Evolutionary conservation across 345 rosid genomes (phyloP).

Genomic region (Euphorbia lathyris): DNA sequence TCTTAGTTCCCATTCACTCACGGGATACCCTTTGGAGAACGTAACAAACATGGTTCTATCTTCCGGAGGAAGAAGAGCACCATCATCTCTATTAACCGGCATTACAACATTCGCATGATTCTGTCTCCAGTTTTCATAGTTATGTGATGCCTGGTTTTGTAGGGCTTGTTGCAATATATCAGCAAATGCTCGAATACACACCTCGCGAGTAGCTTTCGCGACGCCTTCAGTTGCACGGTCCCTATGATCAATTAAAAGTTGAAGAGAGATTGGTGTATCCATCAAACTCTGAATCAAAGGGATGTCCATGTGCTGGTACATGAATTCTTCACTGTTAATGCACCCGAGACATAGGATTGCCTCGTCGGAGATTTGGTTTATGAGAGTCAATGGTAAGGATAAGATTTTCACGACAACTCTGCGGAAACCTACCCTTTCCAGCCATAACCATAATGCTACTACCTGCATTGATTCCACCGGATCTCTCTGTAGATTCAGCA

Average conservation of each 20-base stretch:
- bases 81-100: too few species aligned
- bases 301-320: slow-evolving; percentile 18
- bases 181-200: slow-evolving; percentile 34
- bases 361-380: slow-evolving; percentile 46
- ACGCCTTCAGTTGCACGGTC: slow-evolving; percentile 28
- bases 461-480: slow-evolving; percentile 42
- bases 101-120: too few species aligned
- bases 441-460: slow-evolving; percentile 51
- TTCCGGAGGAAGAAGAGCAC: slow-evolving; percentile 22
- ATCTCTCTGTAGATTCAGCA: slow-evolving; percentile 37
- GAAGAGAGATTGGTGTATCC: slow-evolving; percentile 31
- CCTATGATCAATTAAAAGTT: slow-evolving; percentile 25
- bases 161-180: slow-evolving; percentile 43
- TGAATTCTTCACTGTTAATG: slow-evolving; percentile 16
- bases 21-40: slow-evolving; percentile 61
- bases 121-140: not conserved
- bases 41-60: slow-evolving; percentile 61
- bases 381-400: slow-evolving; percentile 29
- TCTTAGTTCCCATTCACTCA: slow-evolving; percentile 43
- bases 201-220: slow-evolving; percentile 19
- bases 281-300: slow-evolving; percentile 30
- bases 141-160: not conserved
- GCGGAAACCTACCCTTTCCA: slow-evolving; percentile 37
- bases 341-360: slow-evolving; percentile 36
- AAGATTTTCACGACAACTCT: slow-evolving; percentile 29